These are phyloP conservation scores for Xanthoparmelia taractica DNA, from an alignment of 495 filamentous ascomycete species.

Conservation along the genomic window DNA sequence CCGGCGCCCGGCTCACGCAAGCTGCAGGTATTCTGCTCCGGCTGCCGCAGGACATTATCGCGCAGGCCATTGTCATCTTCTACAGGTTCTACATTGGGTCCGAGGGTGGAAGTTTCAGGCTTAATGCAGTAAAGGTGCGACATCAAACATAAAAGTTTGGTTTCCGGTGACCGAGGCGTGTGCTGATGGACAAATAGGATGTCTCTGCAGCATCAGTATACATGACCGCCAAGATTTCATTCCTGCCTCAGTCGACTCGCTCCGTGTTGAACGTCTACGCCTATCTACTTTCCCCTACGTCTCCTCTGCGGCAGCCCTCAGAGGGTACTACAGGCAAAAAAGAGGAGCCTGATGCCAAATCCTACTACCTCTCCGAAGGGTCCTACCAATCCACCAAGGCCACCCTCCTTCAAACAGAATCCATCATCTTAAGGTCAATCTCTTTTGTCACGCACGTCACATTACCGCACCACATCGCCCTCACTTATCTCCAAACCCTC, in stretches of 20 bases:
- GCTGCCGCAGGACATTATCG: slow-evolving; percentile 80
- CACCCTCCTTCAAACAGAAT: slow-evolving; percentile 61
- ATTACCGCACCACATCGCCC: slow-evolving; percentile 76
- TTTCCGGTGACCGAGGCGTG: not conserved
- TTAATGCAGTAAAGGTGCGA: slow-evolving; percentile 49
- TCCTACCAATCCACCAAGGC: slow-evolving; percentile 55
- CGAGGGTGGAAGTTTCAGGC: slow-evolving; percentile 54
- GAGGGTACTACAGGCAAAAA: slow-evolving; percentile 24
- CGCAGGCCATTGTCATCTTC: slow-evolving; percentile 80
- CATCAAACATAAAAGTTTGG: no score
- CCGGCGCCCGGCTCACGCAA: slow-evolving; percentile 69
- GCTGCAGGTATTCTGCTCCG: slow-evolving; percentile 78
- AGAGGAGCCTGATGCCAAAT: slow-evolving; percentile 41
- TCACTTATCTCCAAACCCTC: slow-evolving; percentile 89
- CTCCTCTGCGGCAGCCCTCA: slow-evolving; percentile 37
- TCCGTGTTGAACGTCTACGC: slow-evolving; percentile 76
- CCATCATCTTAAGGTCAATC: slow-evolving; percentile 63
- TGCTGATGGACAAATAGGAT: slow-evolving; percentile 44
- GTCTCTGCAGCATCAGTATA: slow-evolving; percentile 75
- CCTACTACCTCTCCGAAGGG: slow-evolving; percentile 67
- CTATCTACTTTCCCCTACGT: slow-evolving; percentile 66
- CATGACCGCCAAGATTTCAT: slow-evolving; percentile 76
- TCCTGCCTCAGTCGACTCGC: slow-evolving; percentile 64
- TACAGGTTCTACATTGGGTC: slow-evolving; percentile 76
- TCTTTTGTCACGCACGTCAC: slow-evolving; percentile 77